A percentile compares a stretch with the other conserved stretches of the same genome.
phyloP scores from a whole-genome alignment of 2,329 filamentous ascomycete genomes.

The Colletotrichum abscissum region DNA sequence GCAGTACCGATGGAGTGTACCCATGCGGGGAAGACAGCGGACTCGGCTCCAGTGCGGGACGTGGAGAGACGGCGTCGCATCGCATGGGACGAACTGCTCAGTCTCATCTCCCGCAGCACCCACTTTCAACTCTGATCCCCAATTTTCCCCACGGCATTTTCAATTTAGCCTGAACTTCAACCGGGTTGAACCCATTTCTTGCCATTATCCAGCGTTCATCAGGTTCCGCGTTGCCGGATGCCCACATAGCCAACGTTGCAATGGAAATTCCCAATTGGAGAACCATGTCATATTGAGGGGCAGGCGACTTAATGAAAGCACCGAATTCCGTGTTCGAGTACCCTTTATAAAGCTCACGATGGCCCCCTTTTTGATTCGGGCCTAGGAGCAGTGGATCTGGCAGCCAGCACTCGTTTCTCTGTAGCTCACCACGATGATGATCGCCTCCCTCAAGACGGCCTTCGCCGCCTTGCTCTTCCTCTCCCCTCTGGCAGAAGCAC shows the following conservation, averaged over 20 bases:
- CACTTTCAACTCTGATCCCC: background rate
- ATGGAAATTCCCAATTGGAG: background rate
- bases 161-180: conserved; percentile 34
- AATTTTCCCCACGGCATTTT: conserved; percentile 1
- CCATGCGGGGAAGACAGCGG: conserved; percentile 18
- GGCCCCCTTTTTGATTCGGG: background rate
- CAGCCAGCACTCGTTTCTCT: background rate
- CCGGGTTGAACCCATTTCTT: conserved; percentile 2
- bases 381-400: background rate
- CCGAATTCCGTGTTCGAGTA: background rate
- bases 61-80: conserved; percentile 18
- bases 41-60: conserved; percentile 8
- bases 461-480: conserved; percentile 26
- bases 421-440: conserved; percentile 5
- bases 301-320: conserved; percentile 9
- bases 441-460: conserved; percentile 30
- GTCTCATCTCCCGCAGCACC: conserved; percentile 25
- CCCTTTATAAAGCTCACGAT: background rate
- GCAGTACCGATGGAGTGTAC: background rate
- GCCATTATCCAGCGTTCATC: background rate
- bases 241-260: conserved; percentile 8
- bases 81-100: conserved; percentile 32
- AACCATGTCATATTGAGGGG: conserved; percentile 17
- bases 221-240: conserved; percentile 26
- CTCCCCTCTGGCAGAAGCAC: conserved; percentile 17